phyloP scores from a whole-genome alignment of 345 rosid species.

The Acer saccharum region DNA sequence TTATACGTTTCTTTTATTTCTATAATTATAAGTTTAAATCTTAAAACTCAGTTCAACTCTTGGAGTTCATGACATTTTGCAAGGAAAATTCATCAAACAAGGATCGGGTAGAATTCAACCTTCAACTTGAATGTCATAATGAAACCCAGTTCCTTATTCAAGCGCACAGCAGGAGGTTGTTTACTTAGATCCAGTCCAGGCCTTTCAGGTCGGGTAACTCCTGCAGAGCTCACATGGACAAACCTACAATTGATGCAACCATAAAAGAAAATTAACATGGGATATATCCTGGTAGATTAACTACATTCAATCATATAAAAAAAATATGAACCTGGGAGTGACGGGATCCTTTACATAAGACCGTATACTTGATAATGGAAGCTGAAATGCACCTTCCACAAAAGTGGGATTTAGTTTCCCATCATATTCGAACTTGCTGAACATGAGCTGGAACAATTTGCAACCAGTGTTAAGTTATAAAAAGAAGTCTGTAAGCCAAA shows the following conservation, averaged over 20 bases:
- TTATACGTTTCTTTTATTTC: neutral
- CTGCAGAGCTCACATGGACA: conserved; percentile 93
- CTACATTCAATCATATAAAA: neutral
- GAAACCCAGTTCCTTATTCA: conserved; percentile 91
- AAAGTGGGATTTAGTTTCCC: conserved; percentile 91
- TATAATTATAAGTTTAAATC: neutral
- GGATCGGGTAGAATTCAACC: conserved; percentile 38
- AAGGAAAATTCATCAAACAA: neutral
- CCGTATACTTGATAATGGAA: conserved; percentile 66
- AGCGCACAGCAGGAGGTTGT: conserved; percentile 97
- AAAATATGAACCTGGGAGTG: conserved; percentile 64
- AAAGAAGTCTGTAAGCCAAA: conserved; percentile 7
- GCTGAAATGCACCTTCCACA: conserved; percentile 82
- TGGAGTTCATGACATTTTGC: neutral
- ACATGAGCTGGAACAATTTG: conserved; percentile 71
- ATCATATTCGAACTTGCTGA: conserved; percentile 96
- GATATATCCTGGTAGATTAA: neutral
- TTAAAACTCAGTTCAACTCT: neutral
- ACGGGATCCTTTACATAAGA: conserved; percentile 75
- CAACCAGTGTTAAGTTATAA: neutral
- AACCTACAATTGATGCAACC: conserved; percentile 50
- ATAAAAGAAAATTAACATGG: neutral
- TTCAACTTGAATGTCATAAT: conserved; percentile 88
- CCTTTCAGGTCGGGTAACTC: conserved; percentile 93
- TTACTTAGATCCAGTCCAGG: conserved; percentile 91